Conservation (phyloP, 73 alveolate species). For the Paramecium sonneborni region DNA sequence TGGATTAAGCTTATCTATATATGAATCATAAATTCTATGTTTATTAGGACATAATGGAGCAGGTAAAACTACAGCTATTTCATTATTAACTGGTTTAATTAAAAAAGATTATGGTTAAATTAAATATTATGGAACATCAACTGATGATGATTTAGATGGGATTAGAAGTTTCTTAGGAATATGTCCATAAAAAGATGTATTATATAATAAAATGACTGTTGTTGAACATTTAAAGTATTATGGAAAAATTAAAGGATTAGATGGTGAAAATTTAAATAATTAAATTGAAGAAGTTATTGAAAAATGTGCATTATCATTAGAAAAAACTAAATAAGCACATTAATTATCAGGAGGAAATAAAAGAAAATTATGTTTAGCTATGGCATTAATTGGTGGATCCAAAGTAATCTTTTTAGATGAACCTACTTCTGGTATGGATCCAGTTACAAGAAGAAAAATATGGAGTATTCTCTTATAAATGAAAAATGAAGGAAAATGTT, state of each 20-base stretch:
- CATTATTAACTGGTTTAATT: slow-evolving; percentile 67
- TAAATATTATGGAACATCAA: slow-evolving; percentile 29
- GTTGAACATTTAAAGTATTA: slow-evolving; percentile 77
- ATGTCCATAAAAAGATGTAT: slow-evolving; percentile 81
- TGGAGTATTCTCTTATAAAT: slow-evolving; percentile 73
- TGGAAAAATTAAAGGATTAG: slow-evolving; percentile 76
- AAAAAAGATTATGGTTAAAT: slow-evolving; percentile 56
- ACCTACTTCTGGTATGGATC: slow-evolving; percentile 86
- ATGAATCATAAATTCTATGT: slow-evolving; percentile 69
- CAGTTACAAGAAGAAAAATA: slow-evolving; percentile 77
- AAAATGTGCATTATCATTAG: slow-evolving; percentile 72
- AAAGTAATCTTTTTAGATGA: slow-evolving; percentile 81
- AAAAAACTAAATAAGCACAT: slow-evolving; percentile 68
- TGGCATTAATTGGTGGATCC: slow-evolving; percentile 78
- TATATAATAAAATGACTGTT: slow-evolving; percentile 78
- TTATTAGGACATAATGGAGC: slow-evolving; percentile 83
- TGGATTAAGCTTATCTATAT: slow-evolving; percentile 62
- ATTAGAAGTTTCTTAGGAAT: slow-evolving; percentile 78
- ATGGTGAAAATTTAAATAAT: slow-evolving; percentile 16
- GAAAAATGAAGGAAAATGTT: slow-evolving; percentile 70
- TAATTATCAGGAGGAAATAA: slow-evolving; percentile 85
- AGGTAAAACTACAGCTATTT: slow-evolving; percentile 77
- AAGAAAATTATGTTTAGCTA: slow-evolving; percentile 80
- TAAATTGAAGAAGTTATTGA: slow-evolving; percentile 67
- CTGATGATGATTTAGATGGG: slow-evolving; percentile 66